A percentile compares a stretch with the other conserved stretches of the same genome.
phyloP scores from a whole-genome alignment of 495 filamentous ascomycete genomes.

The Pyrenula massariospora region DNA sequence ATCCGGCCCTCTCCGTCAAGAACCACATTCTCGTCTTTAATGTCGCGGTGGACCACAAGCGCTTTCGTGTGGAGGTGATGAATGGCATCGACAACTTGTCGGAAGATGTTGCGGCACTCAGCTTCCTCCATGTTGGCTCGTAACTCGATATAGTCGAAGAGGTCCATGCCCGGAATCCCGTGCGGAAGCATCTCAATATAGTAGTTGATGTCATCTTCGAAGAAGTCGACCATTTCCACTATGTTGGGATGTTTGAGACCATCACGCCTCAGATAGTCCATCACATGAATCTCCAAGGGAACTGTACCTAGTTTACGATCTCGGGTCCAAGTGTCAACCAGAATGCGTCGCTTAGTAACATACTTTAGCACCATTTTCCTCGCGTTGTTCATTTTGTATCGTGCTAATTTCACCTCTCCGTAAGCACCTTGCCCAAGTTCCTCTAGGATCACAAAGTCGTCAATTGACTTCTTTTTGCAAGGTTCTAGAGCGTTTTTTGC shows the following conservation, averaged over 20 bases:
- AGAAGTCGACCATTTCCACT: slow-evolving; percentile 97
- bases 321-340: slow-evolving; percentile 97
- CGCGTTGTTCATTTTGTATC: slow-evolving; percentile 61
- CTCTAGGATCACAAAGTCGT: slow-evolving; percentile 86
- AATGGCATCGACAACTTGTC: slow-evolving; percentile 79
- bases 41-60: slow-evolving; percentile 88
- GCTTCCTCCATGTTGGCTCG: slow-evolving; percentile 91
- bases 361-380: slow-evolving; percentile 94
- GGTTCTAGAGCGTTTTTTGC: slow-evolving; percentile 16
- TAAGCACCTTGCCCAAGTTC: slow-evolving; percentile 99
- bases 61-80: slow-evolving; percentile 88
- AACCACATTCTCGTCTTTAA: slow-evolving; percentile 98
- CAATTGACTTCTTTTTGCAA: slow-evolving; percentile 64
- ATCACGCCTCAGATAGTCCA: slow-evolving; percentile 84
- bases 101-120: slow-evolving; percentile 90
- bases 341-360: slow-evolving; percentile 90
- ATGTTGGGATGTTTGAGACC: slow-evolving; percentile 89
- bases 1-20: slow-evolving; percentile 91
- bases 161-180: slow-evolving; percentile 93
- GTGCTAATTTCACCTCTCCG: slow-evolving; percentile 92
- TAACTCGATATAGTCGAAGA: slow-evolving; percentile 98
- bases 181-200: slow-evolving; percentile 99
- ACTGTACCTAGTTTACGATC: slow-evolving; percentile 93
- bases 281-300: slow-evolving; percentile 91
- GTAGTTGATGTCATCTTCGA: slow-evolving; percentile 96